phyloP scores from a whole-genome alignment of 1,139 yeast genomes.

The Suhomyces kunorum region DNA sequence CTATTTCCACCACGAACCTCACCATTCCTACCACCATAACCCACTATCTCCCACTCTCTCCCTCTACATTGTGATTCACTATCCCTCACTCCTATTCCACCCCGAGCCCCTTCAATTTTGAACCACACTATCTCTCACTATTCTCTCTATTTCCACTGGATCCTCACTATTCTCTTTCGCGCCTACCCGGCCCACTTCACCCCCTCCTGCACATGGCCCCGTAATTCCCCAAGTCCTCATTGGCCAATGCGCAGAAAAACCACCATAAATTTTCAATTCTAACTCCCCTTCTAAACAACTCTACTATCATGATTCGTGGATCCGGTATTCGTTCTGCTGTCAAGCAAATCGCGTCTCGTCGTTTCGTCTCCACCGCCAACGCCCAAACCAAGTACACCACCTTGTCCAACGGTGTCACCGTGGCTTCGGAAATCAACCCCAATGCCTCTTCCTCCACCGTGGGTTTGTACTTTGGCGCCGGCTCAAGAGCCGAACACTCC shows the following conservation, averaged over 20 bases:
- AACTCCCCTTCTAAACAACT: constrained; percentile 5
- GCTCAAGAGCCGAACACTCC: constrained; percentile 76
- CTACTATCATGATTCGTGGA: constrained; percentile 40
- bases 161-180: not conserved
- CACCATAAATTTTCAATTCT: constrained; percentile 15
- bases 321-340: constrained; percentile 35
- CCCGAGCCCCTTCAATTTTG: not conserved
- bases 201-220: constrained; percentile 13
- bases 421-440: constrained; percentile 67
- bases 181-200: not conserved
- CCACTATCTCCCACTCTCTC: no score
- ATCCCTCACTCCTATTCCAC: no score
- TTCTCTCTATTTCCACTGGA: not conserved
- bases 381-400: constrained; percentile 68
- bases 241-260: constrained; percentile 16
- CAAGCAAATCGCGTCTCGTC: constrained; percentile 45
- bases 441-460: constrained; percentile 58
- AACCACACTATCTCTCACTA: not conserved
- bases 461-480: constrained; percentile 73
- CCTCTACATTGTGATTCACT: not conserved
- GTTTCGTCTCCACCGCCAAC: constrained; percentile 59
- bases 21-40: not conserved
- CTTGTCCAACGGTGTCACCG: constrained; percentile 68
- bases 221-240: constrained; percentile 18
- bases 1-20: not conserved